These are phyloP conservation scores for Madurella fahalii DNA, from an alignment of 2,329 filamentous ascomycete species.

Conservation along the genomic window DNA sequence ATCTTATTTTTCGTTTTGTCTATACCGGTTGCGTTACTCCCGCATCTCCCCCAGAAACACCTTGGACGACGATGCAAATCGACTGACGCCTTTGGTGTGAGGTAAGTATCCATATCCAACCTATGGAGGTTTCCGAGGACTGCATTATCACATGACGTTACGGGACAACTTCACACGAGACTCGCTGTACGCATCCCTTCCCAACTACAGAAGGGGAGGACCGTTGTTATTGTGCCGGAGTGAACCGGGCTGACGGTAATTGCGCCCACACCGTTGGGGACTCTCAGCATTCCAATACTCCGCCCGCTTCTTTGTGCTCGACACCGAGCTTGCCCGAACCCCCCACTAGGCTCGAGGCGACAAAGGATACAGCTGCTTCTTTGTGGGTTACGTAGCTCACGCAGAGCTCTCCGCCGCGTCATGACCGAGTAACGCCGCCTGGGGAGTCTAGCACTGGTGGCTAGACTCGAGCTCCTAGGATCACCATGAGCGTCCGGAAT, in stretches of 20 bases:
- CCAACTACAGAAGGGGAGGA: constrained; percentile 4
- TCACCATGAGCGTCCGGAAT: constrained; percentile 15
- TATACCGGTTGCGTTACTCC: neutral
- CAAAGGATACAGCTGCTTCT: constrained; percentile 13
- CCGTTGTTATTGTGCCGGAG: constrained; percentile 7
- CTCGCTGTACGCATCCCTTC: neutral
- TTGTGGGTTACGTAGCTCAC: constrained; percentile 9
- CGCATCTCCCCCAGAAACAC: neutral
- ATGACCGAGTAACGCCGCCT: neutral
- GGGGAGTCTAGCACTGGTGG: neutral
- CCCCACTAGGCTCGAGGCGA: constrained; percentile 2
- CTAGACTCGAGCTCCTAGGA: neutral
- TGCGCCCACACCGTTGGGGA: neutral
- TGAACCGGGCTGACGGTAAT: constrained; percentile 8
- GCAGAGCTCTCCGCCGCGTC: constrained; percentile 7
- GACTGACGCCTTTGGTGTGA: neutral
- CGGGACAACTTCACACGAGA: constrained; percentile 1
- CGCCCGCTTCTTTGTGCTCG: constrained; percentile 8
- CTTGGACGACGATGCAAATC: neutral
- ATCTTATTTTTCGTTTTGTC: neutral
- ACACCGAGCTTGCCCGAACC: constrained; percentile 3
- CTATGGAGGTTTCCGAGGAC: neutral
- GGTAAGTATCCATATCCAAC: neutral
- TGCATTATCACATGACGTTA: constrained; percentile 5
- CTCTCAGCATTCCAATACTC: constrained; percentile 10